These are phyloP conservation scores for Sugiyamaella grinbergsii DNA, from an alignment of 1,139 yeast species.

Conservation along the genomic window DNA sequence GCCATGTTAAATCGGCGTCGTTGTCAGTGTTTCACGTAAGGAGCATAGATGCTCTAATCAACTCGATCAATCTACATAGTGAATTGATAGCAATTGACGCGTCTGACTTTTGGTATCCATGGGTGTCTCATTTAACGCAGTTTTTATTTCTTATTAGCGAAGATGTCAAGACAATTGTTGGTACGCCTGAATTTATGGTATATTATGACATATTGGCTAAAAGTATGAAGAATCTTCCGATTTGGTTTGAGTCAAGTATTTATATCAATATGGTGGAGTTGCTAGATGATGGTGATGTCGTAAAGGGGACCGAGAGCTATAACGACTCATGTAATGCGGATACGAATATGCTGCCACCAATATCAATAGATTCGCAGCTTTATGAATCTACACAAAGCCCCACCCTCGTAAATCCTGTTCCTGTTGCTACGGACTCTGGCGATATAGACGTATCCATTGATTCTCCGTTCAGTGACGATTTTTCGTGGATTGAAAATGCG, in stretches of 20 bases:
- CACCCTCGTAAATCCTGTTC: too few relatives aligned
- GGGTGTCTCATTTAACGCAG: slow-evolving; percentile 2
- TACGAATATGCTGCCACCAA: background rate
- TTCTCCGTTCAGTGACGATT: slow-evolving; percentile 2
- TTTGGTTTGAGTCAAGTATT: slow-evolving; percentile 4
- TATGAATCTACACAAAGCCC: too few relatives aligned
- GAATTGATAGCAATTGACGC: background rate
- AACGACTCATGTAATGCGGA: background rate
- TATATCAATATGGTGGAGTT: background rate
- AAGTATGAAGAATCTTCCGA: background rate
- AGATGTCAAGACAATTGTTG: background rate
- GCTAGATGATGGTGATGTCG: background rate
- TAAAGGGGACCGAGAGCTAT: background rate
- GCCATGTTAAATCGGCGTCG: background rate
- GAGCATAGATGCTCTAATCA: background rate
- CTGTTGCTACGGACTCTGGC: too few relatives aligned
- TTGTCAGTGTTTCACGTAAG: background rate
- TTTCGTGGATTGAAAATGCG: background rate
- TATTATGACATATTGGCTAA: background rate
- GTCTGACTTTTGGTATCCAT: slow-evolving; percentile 4
- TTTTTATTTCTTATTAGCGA: background rate
- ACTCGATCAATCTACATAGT: background rate
- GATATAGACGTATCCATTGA: background rate
- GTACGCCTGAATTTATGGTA: background rate
- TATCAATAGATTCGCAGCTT: too few relatives aligned